Base-by-base conservation (phyloP, 2,329 filamentous ascomycete species). In the Microascus cirrosus region DNA sequence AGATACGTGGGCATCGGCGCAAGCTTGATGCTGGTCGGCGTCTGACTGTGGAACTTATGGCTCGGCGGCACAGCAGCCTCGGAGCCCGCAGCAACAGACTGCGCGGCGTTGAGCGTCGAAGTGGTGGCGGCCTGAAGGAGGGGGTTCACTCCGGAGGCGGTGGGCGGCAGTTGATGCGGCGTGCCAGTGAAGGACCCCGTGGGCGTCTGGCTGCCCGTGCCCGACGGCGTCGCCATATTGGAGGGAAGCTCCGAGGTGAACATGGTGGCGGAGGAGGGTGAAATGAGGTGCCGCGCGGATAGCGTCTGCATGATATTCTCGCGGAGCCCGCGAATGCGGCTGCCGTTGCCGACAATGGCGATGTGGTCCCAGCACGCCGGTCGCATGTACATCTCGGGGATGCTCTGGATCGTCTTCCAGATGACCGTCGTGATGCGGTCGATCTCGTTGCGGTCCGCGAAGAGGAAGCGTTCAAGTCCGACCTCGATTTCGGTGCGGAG, bases 241-340 rank as follows among this genome's bases (percentile, higher is more conserved):
- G 91, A 96, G 8, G 94, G 94, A 42, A 97, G 84, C 71, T 99
- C 94, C 24, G 91, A 96, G 39, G 92, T 96, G 78, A 97, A 97
- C 66, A 97, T 97, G 50, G 92, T 96, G 55, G 90, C 91, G 1
- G 90, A 93, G 32, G 87, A 92, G 0, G 94, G 94, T 1, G 92
- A 95, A 63, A 99, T 85, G 57, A 96, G 81, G 70, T 96, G 94
- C 62, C 92, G 91, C 54, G 86, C 81, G 42, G 82, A 82, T 39
- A 99, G 81, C 0, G 85, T 91, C 65, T 87, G 81, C 42, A 97
- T 70, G 54, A 99, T 84, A 63, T 93, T 90, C 65, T 96, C 91
- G 63, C 89, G 92, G 70, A 99, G 93, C 5, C 94, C 91, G 75
- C 77, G 76, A 54, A 83, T 77, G 53, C 80, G 79, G 42, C 77